Evolutionary conservation across 2,329 filamentous ascomycete species (phyloP), one percentile per base, ranked within the genome.

Genomic region (Gnomoniopsis smithogilvyi): DNA sequence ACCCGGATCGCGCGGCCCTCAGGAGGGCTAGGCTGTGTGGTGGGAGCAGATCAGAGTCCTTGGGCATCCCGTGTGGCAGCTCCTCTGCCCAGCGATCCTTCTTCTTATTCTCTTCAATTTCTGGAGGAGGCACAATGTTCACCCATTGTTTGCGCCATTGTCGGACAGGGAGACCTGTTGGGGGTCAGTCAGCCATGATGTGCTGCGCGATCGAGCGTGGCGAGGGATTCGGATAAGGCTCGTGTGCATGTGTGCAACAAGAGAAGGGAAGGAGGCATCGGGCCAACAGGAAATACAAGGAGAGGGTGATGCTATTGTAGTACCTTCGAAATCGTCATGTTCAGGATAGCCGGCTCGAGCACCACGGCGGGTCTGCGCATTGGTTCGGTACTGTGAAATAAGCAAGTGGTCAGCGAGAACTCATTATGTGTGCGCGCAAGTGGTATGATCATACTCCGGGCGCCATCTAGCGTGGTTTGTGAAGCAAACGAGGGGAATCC

Each of bases 11-110:
- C 51, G 92, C 91, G 41, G 90, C 89, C 58, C 90, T 87, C 15
- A 97, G 80, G 6, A 97, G 81, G 64, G 93, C 90, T 68, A 95
- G 90, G 55, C 89, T 94, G 70, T 92, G 89, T 1, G 88, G 83
- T 0, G 90, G 84, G 11, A 97, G 78, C 34, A 96, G 80, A 59
- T 89, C 83, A 33, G 86, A 90, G 70, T 96, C 94, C 67, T 90
- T 90, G 43, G 94, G 94, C 91, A 97, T 94, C 48, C 84, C 85
- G 63, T 84, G 80, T 3, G 91, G 87, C 19, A 92, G 81, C 69
- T 96, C 93, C 51, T 80, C 69, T n/a, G 86, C 87, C 84, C 89
- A 94, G 54, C 84, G 79, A 70, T 89, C 84, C 67, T 86, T 85
- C 65, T 81, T 81, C 62, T 86, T 79, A 34, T 76, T 79, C 30